Evolutionary conservation across 495 filamentous ascomycete genomes (phyloP).

Genomic region (Penicillium arizonense): DNA sequence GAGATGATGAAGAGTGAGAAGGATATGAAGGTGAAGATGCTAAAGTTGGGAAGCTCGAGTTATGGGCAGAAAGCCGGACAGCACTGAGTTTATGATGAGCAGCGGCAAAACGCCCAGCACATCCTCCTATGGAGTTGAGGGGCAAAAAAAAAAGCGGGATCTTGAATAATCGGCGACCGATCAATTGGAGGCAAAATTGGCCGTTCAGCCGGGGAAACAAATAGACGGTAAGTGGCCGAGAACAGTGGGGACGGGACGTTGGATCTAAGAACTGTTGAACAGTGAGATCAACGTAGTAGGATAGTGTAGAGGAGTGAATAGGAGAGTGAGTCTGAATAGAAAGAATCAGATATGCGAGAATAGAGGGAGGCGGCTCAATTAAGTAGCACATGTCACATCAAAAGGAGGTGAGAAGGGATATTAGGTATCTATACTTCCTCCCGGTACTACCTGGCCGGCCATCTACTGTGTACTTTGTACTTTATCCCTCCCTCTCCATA

Average conservation of each 20-base stretch:
- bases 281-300: not conserved
- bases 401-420: too few species aligned
- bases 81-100: slow-evolving; percentile 6
- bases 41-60: slow-evolving; percentile 1
- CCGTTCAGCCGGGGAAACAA: slow-evolving; percentile 9
- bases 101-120: not conserved
- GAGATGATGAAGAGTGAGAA: not conserved
- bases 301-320: not conserved
- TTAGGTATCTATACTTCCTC: too few species aligned
- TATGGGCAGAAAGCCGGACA: slow-evolving; percentile 1
- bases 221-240: slow-evolving; percentile 2
- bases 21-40: not conserved
- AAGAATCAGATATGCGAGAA: not conserved
- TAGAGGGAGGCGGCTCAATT: too few species aligned
- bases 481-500: too few species aligned
- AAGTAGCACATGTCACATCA: too few species aligned
- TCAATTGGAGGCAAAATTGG: not conserved
- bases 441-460: too few species aligned
- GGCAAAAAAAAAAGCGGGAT: slow-evolving; percentile 9
- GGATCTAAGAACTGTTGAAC: slow-evolving; percentile 4
- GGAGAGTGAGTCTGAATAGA: not conserved
- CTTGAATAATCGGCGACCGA: slow-evolving; percentile 12
- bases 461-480: too few species aligned
- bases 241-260: slow-evolving; percentile 3
- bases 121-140: not conserved